Base-by-base conservation (phyloP, 2,329 filamentous ascomycete genomes). In the Talaromyces funiculosus region DNA sequence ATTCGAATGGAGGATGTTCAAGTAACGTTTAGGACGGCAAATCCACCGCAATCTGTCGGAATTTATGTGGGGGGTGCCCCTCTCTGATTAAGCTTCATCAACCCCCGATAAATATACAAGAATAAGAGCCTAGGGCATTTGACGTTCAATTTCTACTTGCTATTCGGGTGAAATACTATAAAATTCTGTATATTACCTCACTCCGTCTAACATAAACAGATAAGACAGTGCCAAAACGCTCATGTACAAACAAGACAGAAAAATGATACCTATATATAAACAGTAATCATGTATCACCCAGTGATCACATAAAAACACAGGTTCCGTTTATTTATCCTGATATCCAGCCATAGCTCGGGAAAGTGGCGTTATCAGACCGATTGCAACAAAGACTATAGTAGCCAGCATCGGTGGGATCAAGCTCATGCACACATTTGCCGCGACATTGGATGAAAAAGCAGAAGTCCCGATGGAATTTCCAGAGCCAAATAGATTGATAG, bases 381-480 rank as follows among this genome's bases (percentile, higher is more conserved):
- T 26, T 37, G 38, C 24, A 20, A 57, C 37, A 16, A 57, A 57
- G 26, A 61, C 45, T 24, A 57, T 20, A 3, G 53, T 42, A 18
- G 59, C 59, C 33, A 53, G 14, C 33, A 61, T 49, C 18, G 45
- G 59, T 3, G 59, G 53, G n/a, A 61, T 9, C n/a, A 61, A 38
- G 29, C 56, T 53, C 59, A 61, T 61, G 47, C 54, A 57, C 18
- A 61, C 45, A 42, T 61, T 24, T 12, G 59, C 59, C 12, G 59
- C 35, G 14, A 61, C 37, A 16, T 57, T 61, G 9, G 53, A 57
- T 6, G 59, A 53, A 37, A 61, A 61, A 5, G 53, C 42, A 10
- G 53, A 57, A 1, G 59, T 29, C 8, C 43, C 59, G 3, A 57
- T 57, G 8, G 37, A 42, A 10, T 3, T 24, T 2, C 43, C 59